Base-by-base conservation (phyloP, 2,329 filamentous ascomycete genomes). In the Fonsecaea monophora region DNA sequence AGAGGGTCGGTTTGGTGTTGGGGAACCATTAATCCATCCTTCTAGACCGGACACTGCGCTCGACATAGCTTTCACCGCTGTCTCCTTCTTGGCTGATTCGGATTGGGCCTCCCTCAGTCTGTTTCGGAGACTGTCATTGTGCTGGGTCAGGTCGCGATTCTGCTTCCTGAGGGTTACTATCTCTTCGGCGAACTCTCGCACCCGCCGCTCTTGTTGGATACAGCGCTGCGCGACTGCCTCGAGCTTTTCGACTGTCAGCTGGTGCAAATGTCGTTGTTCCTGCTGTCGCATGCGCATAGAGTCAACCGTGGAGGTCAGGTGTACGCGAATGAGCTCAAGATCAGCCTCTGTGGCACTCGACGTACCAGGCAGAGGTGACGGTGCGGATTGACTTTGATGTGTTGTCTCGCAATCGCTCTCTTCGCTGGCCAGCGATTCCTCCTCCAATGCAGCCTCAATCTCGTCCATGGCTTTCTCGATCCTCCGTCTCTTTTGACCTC, bases 61-160 rank as follows among this genome's bases (percentile, higher is more conserved):
- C 30, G 70, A 73, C 72, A 74, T 74, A 42, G 72, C 72, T 48
- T 72, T 57, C 35, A 74, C 67, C 30, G 72, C 72, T 13, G 69
- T 62, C 35, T 74, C 66, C 53, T 67, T 72, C 34, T 66, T 67
- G 12, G 54, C 63, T 3, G 65, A 67, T 48, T 73, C 69, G 4
- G 53, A 50, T 42, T 64, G 63, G 13, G 64, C 60, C 5, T 65
- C 55, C 13, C 61, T 37, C 18, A 70, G 40, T 32, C 69, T 67
- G 40, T 42, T 40, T 40, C 62, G 45, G 25, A 72, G 58, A 15
- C 37, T 64, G 50, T 67, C 53, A 35, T 70, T 72, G 38, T 72
- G 67, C 21, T 66, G 57, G 15, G 21, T 54, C 25, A 73, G 50
- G 13, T 42, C 40, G 10, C 57, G 65, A 62, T 73, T 72, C 53